Percentiles rank a stretch among this genome's conserved stretches.
These are phyloP conservation scores for Nematodospora valgi DNA, from an alignment of 805 yeast genomes.

Conservation along the genomic window DNA sequence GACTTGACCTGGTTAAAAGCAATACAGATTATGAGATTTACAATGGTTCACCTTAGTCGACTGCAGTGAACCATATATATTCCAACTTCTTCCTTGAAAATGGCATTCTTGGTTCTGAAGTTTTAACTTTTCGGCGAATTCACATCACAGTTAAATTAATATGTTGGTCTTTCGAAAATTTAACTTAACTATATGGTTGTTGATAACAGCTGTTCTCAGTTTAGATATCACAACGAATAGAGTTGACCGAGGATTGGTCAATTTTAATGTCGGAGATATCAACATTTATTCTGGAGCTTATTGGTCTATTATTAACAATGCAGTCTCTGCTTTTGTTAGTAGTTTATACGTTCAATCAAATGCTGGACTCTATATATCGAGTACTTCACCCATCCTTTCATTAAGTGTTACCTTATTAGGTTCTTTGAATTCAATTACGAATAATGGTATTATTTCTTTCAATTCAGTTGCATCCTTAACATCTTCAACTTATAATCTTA, in stretches of 20 bases:
- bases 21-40: too few species aligned
- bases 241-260: slow-evolving; percentile 16
- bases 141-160: too few species aligned
- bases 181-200: slow-evolving; percentile 1
- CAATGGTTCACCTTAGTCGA: too few species aligned
- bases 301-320: slow-evolving; percentile 25
- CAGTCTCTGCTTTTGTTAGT: slow-evolving; percentile 20
- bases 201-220: slow-evolving; percentile 3
- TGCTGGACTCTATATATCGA: slow-evolving; percentile 23
- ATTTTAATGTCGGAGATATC: slow-evolving; percentile 17
- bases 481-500: slow-evolving; percentile 17
- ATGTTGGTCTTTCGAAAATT: slow-evolving; percentile 2
- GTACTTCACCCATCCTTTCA: slow-evolving; percentile 9
- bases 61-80: too few species aligned
- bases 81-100: too few species aligned
- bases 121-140: background rate
- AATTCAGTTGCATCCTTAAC: slow-evolving; percentile 16
- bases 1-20: too few species aligned
- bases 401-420: slow-evolving; percentile 16
- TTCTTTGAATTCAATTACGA: slow-evolving; percentile 10
- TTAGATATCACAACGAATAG: slow-evolving; percentile 12
- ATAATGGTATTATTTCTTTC: slow-evolving; percentile 21
- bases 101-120: too few species aligned
- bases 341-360: slow-evolving; percentile 16
- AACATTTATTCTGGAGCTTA: slow-evolving; percentile 19